A percentile compares a stretch with the other conserved stretches of the same genome.
Conservation (phyloP, 208 protist species). For the Acanthamoeba sp. region DNA sequence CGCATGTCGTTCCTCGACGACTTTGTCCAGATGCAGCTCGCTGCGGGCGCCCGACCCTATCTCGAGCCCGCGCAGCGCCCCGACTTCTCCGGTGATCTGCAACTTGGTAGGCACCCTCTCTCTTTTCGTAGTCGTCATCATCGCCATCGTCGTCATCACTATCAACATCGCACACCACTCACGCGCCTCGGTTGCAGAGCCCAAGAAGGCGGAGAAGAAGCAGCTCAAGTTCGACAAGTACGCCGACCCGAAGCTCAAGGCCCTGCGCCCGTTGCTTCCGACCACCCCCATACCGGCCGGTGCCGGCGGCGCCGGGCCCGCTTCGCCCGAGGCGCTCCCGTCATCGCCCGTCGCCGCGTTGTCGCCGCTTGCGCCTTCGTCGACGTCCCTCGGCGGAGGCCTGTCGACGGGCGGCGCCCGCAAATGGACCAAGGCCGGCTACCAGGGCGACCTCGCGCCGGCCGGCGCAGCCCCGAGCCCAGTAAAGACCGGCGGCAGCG, state of each 20-base stretch:
- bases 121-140: background rate
- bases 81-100: background rate
- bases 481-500: background rate
- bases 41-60: background rate
- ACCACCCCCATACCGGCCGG: background rate
- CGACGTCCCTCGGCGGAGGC: too few relatives aligned
- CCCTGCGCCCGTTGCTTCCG: background rate
- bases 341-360: background rate
- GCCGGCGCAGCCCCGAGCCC: background rate
- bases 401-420: background rate
- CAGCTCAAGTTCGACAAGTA: slow-evolving; percentile 50
- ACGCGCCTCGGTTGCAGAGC: background rate
- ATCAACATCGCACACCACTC: too few relatives aligned
- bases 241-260: background rate
- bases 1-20: slow-evolving; percentile 80
- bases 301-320: background rate
- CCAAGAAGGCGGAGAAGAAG: background rate
- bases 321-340: background rate
- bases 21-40: slow-evolving; percentile 71
- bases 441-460: background rate
- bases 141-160: too few relatives aligned
- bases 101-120: background rate
- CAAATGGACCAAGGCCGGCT: slow-evolving; percentile 19
- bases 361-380: background rate
- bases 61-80: background rate